Conservation (phyloP, 108 stramenopile genomes). For the Skeletonema menzelii region DNA sequence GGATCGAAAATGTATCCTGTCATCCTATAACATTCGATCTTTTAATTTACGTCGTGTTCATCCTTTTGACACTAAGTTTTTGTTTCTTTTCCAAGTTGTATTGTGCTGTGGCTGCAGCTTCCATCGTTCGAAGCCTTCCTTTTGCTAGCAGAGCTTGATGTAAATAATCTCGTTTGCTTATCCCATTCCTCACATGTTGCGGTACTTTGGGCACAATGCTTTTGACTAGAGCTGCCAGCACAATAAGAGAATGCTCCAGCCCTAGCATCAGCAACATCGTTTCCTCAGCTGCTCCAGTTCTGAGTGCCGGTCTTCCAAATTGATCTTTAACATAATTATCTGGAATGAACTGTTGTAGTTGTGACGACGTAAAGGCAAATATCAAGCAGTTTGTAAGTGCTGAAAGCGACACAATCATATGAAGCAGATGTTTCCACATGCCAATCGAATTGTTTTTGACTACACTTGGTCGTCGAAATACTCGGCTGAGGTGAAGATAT, state of each 20-base stretch:
- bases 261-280: conserved; percentile 77
- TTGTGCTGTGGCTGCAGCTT: too few relatives aligned
- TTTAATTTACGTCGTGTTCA: too few relatives aligned
- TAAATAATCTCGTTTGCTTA: conserved; percentile 48
- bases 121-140: too few relatives aligned
- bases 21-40: too few relatives aligned
- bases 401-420: conserved; percentile 58
- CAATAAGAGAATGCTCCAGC: conserved; percentile 64
- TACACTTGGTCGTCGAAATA: conserved; percentile 53
- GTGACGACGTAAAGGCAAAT: conserved; percentile 72
- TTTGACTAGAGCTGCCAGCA: conserved; percentile 42
- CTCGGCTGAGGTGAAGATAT: background rate
- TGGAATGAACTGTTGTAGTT: conserved; percentile 78
- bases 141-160: conserved; percentile 3
- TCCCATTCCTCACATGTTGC: conserved; percentile 41
- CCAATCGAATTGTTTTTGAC: conserved; percentile 47
- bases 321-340: conserved; percentile 51
- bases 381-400: conserved; percentile 83
- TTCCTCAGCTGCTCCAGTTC: conserved; percentile 61
- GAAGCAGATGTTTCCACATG: conserved; percentile 69
- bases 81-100: background rate
- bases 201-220: conserved; percentile 48
- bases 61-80: too few relatives aligned
- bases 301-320: conserved; percentile 46
- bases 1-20: background rate